Conservation (phyloP, 176 grass and related monocot species). For the Triticum turgidum region DNA sequence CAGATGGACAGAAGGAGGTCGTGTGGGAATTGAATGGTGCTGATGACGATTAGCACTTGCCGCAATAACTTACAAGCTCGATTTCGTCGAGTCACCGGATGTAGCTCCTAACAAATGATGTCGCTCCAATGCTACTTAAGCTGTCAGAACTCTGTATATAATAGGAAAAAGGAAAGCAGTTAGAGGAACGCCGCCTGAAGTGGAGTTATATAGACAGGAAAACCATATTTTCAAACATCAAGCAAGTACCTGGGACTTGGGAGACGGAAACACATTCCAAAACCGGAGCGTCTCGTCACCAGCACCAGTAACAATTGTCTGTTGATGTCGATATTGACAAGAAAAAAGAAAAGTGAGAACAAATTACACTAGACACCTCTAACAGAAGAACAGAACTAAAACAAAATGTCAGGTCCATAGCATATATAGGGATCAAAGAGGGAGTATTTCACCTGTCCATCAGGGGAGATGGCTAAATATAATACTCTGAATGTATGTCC, state of each 20-base stretch:
- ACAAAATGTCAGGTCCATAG: neutral
- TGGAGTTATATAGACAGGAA: neutral
- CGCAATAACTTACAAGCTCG: conserved; percentile 23
- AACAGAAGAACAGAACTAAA: conserved; percentile 10
- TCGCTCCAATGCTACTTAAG: conserved; percentile 83
- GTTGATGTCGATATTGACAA: conserved; percentile 25
- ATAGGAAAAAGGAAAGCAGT: neutral
- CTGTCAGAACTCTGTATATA: conserved; percentile 65
- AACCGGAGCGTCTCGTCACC: conserved; percentile 96
- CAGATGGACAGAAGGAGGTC: conserved; percentile 11
- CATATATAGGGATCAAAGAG: neutral
- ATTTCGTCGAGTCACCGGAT: conserved; percentile 63
- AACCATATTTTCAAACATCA: neutral
- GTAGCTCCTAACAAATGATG: conserved; percentile 84
- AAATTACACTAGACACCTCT: neutral
- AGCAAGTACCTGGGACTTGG: conserved; percentile 82
- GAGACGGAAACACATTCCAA: conserved; percentile 98
- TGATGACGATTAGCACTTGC: conserved; percentile 21
- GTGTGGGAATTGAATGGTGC: conserved; percentile 8
- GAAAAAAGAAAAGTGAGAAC: neutral
- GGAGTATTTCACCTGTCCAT: conserved; percentile 69
- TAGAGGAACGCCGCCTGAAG: neutral
- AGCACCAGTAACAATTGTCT: conserved; percentile 97
- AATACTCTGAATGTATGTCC: conserved; percentile 88
- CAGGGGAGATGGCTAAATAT: conserved; percentile 94